Conservation (phyloP, 352 stramenopile species). For the Pythium phragmiticola region DNA sequence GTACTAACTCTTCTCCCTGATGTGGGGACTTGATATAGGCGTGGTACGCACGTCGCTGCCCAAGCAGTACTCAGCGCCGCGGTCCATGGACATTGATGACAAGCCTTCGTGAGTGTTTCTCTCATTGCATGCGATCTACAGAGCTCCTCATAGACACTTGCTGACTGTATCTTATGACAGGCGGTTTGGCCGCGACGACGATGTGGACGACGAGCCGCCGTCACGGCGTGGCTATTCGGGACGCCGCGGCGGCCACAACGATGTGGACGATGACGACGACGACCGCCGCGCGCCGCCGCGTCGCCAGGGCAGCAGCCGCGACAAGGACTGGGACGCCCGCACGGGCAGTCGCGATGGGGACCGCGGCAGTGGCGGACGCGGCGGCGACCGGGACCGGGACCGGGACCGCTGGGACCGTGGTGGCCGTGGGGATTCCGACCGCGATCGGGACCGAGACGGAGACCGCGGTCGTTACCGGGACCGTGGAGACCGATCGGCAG, state of each 20-base stretch:
- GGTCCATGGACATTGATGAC: conserved; percentile 72
- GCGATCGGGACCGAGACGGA: conserved; percentile 26
- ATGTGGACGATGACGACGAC: conserved; percentile 39
- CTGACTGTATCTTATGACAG: too few relatives aligned
- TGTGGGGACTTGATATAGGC: conserved; percentile 28
- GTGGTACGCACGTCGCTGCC: conserved; percentile 72
- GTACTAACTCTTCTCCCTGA: neutral
- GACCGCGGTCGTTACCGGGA: conserved; percentile 31
- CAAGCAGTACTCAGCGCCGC: conserved; percentile 76
- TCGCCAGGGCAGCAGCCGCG: conserved; percentile 30
- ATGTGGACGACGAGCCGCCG: conserved; percentile 42
- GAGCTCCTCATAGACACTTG: too few relatives aligned
- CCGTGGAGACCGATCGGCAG: conserved; percentile 25
- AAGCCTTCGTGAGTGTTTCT: conserved; percentile 64
- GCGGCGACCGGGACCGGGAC: conserved; percentile 31
- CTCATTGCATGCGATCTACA: too few relatives aligned
- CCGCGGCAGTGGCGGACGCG: conserved; percentile 30
- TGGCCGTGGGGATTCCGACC: conserved; percentile 38
- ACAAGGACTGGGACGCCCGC: conserved; percentile 31
- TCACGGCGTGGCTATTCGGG: conserved; percentile 19
- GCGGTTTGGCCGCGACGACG: conserved; percentile 73
- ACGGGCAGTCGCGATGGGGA: conserved; percentile 44
- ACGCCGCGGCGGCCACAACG: conserved; percentile 33
- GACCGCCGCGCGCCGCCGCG: conserved; percentile 29
- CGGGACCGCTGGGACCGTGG: conserved; percentile 26